Percentiles rank a stretch among this genome's conserved stretches.
Evolutionary conservation across 192 early-diverging fungal genomes (phyloP).

Genomic region (Gamsiella multidivaricata): DNA sequence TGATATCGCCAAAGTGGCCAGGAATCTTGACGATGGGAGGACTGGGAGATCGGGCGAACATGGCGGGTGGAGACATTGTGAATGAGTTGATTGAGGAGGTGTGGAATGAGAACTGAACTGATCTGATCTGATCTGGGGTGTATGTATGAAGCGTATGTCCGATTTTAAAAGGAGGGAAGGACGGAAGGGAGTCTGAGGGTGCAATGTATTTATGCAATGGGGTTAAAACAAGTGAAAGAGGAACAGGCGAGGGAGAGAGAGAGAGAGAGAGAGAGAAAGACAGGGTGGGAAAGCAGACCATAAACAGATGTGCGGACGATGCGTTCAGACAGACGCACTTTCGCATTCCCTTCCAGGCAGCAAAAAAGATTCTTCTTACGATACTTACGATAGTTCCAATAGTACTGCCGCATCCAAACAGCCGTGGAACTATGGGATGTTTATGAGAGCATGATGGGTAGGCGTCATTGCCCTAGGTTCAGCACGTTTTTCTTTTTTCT

Average conservation of each 20-base stretch:
- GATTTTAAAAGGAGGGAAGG: not conserved
- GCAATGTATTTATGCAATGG: too few species aligned
- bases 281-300: not conserved
- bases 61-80: constrained; percentile 37
- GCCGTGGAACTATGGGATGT: too few species aligned
- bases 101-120: not conserved
- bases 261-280: not conserved
- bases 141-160: too few species aligned
- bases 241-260: not conserved
- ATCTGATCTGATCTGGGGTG: too few species aligned
- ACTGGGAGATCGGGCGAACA: constrained; percentile 39
- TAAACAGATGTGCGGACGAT: not conserved
- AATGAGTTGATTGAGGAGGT: not conserved
- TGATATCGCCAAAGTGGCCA: constrained; percentile 59
- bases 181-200: not conserved
- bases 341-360: too few species aligned
- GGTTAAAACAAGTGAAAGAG: not conserved
- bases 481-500: too few species aligned
- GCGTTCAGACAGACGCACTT: too few species aligned
- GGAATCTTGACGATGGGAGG: constrained; percentile 51
- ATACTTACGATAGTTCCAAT: too few species aligned
- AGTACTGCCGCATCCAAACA: too few species aligned
- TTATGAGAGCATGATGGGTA: too few species aligned
- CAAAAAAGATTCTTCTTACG: too few species aligned
- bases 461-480: too few species aligned